Evolutionary conservation across 257 asterid genomes (phyloP).

Genomic region (Euphrasia confusa): DNA sequence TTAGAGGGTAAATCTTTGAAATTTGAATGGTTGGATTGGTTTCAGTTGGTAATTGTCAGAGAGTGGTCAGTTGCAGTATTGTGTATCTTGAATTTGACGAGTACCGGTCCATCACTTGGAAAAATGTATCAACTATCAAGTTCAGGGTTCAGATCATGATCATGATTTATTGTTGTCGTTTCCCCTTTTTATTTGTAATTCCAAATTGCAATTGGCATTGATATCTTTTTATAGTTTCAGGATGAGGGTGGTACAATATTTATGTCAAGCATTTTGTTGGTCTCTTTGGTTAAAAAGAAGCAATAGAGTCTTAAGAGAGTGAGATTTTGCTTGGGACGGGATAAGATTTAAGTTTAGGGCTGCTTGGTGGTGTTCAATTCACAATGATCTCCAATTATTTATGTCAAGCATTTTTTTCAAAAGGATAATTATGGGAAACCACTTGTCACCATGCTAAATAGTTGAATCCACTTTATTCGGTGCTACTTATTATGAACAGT

Average conservation of each 20-base stretch:
- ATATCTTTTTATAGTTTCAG: neutral
- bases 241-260: conserved; percentile 10
- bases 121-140: too few relatives aligned
- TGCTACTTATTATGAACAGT: conserved; percentile 3
- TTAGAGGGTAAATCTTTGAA: conserved; percentile 17
- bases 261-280: neutral
- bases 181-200: neutral
- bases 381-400: too few relatives aligned
- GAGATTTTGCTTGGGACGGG: too few relatives aligned
- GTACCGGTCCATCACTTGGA: too few relatives aligned
- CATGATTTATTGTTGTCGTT: conserved; percentile 6
- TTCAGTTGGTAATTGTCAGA: conserved; percentile 9
- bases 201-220: conserved; percentile 2
- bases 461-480: neutral
- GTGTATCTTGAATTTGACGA: too few relatives aligned
- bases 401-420: neutral
- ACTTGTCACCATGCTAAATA: conserved; percentile 10
- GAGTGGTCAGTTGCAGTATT: too few relatives aligned
- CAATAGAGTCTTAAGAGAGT: too few relatives aligned
- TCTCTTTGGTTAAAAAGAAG: too few relatives aligned
- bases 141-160: neutral
- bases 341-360: too few relatives aligned
- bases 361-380: too few relatives aligned
- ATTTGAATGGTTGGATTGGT: conserved; percentile 25
- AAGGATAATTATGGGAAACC: conserved; percentile 15